These are phyloP conservation scores for Parastagonospora nodorum DNA, from an alignment of 2,329 filamentous ascomycete species.

Conservation along the genomic window DNA sequence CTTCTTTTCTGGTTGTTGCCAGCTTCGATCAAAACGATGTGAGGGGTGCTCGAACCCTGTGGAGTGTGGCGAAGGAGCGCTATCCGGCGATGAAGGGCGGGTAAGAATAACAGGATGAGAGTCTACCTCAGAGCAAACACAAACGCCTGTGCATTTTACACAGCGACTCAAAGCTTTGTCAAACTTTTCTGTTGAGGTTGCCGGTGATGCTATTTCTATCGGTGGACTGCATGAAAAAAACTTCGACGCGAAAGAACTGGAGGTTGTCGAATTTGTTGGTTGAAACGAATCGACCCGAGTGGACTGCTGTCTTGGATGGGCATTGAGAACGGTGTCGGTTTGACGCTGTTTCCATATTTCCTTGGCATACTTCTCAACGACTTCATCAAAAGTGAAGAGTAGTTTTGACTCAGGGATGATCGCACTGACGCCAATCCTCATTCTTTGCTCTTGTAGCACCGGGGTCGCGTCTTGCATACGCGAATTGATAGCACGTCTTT, in stretches of 20 bases:
- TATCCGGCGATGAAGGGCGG: background rate
- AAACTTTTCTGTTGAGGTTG: background rate
- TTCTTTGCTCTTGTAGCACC: background rate
- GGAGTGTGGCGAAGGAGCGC: background rate
- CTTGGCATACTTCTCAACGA: background rate
- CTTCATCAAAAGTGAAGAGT: background rate
- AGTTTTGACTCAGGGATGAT: background rate
- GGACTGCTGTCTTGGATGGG: background rate
- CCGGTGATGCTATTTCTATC: background rate
- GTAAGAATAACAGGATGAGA: background rate
- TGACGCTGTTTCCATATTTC: background rate
- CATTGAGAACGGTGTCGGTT: background rate
- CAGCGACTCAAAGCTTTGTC: background rate
- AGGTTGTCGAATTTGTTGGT: background rate
- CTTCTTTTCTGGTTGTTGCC: background rate
- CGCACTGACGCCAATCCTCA: background rate
- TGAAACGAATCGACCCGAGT: background rate
- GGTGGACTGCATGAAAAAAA: background rate
- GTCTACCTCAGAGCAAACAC: background rate
- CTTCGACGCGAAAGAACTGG: background rate
- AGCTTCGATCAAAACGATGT: background rate
- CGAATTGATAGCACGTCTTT: background rate
- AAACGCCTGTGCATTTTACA: background rate
- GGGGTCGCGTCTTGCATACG: background rate
- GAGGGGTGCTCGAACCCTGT: background rate